Base-by-base conservation (phyloP, 148 eudicot species). In the Chenopodium album region DNA sequence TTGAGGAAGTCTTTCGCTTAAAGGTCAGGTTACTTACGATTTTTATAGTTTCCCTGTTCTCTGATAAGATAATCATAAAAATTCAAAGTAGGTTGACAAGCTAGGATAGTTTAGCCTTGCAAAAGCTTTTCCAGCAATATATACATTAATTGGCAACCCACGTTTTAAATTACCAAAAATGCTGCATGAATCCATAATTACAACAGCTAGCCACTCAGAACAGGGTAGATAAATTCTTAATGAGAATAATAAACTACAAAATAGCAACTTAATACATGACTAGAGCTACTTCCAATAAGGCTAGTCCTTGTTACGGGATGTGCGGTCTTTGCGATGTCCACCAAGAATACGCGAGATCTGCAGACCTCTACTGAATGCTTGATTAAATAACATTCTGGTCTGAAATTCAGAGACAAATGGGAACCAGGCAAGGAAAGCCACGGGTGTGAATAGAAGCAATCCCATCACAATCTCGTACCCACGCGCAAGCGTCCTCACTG, bases 401-500 rank as follows among this genome's bases (percentile, higher is more conserved):
- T 93, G 97, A 75, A 93, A 93, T 77, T 93, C 97, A 0, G 97
- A 91, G 11, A 93, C 97, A 63, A 93, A 93, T 10, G 97, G 97
- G 73, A 93, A 93, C 97, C 97, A 93, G 7, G 97, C 97, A 1
- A 93, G 92, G 84, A 93, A 91, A 28, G 97, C 94, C 82, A 93
- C 91, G 0, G 94, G 97, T 47, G 94, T 91, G 88, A 93, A 93
- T 22, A 93, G 86, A n/a, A 93, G 87, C 82, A 91, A 87, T 31
- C 97, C 97, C 90, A 93, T 93, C 68, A 91, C 85, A 67, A 91
- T 89, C 78, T 93, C 97, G 68, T 93, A 93, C 3, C 94, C 93
- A 29, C 97, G 92, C 23, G 97, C 97, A 23, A 93, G 93, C 1
- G 97, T 89, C 77, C 78, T 82, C 48, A 93, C 89, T 20, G 97